Base-by-base conservation (phyloP, 2,329 filamentous ascomycete genomes). In the Trichophyton schoenleinii region DNA sequence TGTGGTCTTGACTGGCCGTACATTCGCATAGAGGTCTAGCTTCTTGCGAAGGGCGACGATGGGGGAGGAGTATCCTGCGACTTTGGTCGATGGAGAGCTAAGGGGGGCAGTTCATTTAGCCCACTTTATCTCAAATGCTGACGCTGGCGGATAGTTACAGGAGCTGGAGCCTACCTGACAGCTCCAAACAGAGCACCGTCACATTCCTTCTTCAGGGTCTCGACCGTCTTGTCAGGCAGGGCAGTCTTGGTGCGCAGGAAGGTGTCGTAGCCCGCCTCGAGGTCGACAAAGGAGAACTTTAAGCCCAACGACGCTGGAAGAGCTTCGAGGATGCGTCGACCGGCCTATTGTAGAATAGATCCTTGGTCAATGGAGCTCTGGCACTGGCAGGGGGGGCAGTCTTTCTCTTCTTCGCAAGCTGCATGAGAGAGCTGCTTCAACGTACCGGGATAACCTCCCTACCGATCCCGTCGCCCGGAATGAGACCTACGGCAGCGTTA, bases 401-500 rank as follows among this genome's bases (percentile, higher is more conserved):
- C 2, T 38, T 38, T 13, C 11, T 38, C 34, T 38, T 38, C 34
- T 38, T 38, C 11, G 3, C 34, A 3, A 11, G 34, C 34, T 38
- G 34, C 34, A 36, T 31, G 59, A 58, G 46, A 15, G 22, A 22
- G 34, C 36, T 62, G 58, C 62, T 63, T 59, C 61, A 44, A 64
- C 71, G 63, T 71, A 79, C 88, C 67, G 94, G 94, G 76, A 99
- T 97, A 74, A 99, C 94, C 79, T 99, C 94, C 73, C 89, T 89
- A 77, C 94, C 94, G 78, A 99, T 99, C 77, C 94, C 94, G 78
- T 99, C 94, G 72, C 94, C 94, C 70, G 94, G 89, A 73, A 99
- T 97, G 70, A 97, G 88, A 74, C 91, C 91, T 95, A 62, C 62
- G 60, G 46, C 61, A 59, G 25, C 25, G 36, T 65, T 48, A 61